Evolutionary conservation across 192 early-diverging fungal species (phyloP), one percentile per base, ranked within the genome.

Genomic region (Martensiomyces pterosporus): DNA sequence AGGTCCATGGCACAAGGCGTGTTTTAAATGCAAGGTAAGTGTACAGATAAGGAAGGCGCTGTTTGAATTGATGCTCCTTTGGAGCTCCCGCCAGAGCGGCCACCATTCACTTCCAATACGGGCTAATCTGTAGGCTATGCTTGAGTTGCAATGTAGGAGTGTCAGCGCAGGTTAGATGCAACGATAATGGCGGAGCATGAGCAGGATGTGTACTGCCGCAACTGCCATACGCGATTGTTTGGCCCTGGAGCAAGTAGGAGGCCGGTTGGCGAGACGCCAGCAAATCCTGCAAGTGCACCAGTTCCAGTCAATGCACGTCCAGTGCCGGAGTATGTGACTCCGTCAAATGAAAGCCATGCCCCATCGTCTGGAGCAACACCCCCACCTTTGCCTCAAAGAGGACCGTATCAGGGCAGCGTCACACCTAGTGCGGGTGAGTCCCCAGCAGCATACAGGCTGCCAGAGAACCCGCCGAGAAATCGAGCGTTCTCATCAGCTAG

Each of bases 1-100:
- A 34, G 68, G 68, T 2, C 58, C 61, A 9, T 77, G 75, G 75
- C 75, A 77, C 54, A 52, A 34, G 27, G 4, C 42, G 9, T 77
- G 75, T 32, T 63, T 72, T 43, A 61, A 55, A 35, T 77, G 75
- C 39, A 44, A 39, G 29, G 29, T 32, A 32, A 32, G 6, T n/a
- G n/a, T n/a, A n/a, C n/a, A n/a, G n/a, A n/a, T n/a, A n/a, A n/a
- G n/a, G n/a, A n/a, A n/a, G n/a, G n/a, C n/a, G n/a, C n/a, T n/a
- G n/a, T n/a, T n/a, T n/a, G n/a, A n/a, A n/a, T n/a, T n/a, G n/a
- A n/a, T n/a, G n/a, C n/a, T n/a, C n/a, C n/a, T n/a, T n/a, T n/a
- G n/a, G n/a, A n/a, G n/a, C n/a, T n/a, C n/a, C n/a, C n/a, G n/a
- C n/a, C n/a, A n/a, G n/a, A n/a, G n/a, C n/a, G n/a, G n/a, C n/a